Evolutionary conservation across 768 basidiomycete species (phyloP), one percentile per base, ranked within the genome.

Genomic region (Lactarius akahatsu): DNA sequence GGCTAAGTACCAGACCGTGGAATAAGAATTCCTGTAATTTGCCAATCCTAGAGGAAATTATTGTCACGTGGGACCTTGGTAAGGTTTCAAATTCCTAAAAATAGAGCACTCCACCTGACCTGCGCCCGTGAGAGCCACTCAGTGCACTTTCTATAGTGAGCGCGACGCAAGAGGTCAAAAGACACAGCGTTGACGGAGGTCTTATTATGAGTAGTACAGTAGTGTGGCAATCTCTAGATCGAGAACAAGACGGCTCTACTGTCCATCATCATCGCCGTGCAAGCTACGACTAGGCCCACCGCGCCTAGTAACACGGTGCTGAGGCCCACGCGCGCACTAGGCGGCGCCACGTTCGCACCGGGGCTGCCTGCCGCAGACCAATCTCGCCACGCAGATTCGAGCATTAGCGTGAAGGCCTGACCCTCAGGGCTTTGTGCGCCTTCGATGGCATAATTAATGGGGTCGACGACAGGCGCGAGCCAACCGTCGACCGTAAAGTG

Each of bases 401-500:
- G 80, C 72, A 87, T 81, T 6, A 95, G 74, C 13, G 90, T 84
- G 74, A 96, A 96, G 8, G 89, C 90, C 77, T 95, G 82, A 0
- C 81, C 87, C 74, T 96, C 94, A 2, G 93, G 84, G 66, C 89
- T 90, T 23, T 84, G 26, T 0, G 75, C 65, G 0, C 89, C 88
- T 66, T 83, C 64, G 1, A 68, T 13, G 0, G 78, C 77, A 71
- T 81, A 87, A 2, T 78, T 73, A 61, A 88, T 74, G 0, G 94
- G 93, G 72, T 96, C 80, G 3, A 90, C 90, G 20, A 94, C 91
- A 6, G 90, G 90, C 6, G 78, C 79, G 30, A 93, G 76, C 86
- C 88, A 90, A 3, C 90, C 88, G 45, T 85, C 77, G 10, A 68
- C n/a, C 0, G 80, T 81, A 67, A 91, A 82, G 71, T 89, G 86